Base-by-base conservation (phyloP, 768 basidiomycete genomes). In the Solioccasus polychromus region DNA sequence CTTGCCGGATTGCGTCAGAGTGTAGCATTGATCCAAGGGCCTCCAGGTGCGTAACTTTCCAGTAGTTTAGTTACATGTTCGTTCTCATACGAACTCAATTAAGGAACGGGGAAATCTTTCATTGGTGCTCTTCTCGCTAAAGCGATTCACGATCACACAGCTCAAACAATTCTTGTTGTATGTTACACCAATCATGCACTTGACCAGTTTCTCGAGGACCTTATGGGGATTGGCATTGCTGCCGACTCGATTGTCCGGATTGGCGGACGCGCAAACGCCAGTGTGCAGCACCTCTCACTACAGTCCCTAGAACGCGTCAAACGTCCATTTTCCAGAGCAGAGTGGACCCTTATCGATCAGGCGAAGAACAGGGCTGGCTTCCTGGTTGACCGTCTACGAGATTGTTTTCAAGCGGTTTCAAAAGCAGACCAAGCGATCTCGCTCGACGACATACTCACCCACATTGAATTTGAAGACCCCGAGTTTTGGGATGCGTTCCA, bases 101-200 rank as follows among this genome's bases (percentile, higher is more conserved):
- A 23, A 86, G 85, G 85, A 1, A 88, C 85, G 0, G 85, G 85
- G 1, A 88, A 88, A 46, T 85, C 83, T 0, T 85, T 85, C 55
- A 79, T 87, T 19, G 85, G 85, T 0, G 81, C 82, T 0, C 68
- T 86, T 2, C 62, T 86, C 1, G 82, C 82, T 0, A 86, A 85
- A 52, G 66, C 74, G 4, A 61, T 85, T 5, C 74, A 84, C 35
- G 73, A 78, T 12, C 61, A 63, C 42, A 76, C 76, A 0, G 15
- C 53, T 0, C 67, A 71, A 40, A 78, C 59, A 0, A 84, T 88
- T 19, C 74, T 87, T 4, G 82, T 86, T 1, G 79, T 84, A 15
- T 85, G 83, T 51, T 86, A 78, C 50, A 88, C 85, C 1, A 88
- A 88, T 46, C 85, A 88, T 35, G 85, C 85, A 0, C 73, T 88